Conservation (phyloP, 495 filamentous ascomycete genomes). For the Penicillium nucicola region DNA sequence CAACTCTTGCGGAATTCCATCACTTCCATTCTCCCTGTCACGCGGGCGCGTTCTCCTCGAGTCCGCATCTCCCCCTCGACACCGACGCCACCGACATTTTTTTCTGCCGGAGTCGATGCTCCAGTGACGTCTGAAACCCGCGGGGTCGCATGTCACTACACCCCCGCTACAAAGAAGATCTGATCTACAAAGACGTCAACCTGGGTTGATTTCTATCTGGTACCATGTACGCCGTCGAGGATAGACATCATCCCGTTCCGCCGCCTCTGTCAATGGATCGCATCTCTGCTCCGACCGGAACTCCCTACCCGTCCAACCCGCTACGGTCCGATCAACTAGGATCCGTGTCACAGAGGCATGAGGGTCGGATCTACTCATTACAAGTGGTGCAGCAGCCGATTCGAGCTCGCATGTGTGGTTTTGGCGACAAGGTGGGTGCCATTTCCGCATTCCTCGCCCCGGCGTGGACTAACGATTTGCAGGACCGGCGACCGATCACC, state of each 20-base stretch:
- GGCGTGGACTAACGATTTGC: conserved; percentile 7
- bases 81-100: too few relatives aligned
- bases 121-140: conserved; percentile 30
- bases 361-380: conserved; percentile 60
- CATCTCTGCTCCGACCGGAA: conserved; percentile 36
- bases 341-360: conserved; percentile 37
- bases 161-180: conserved; percentile 8
- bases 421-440: conserved; percentile 84
- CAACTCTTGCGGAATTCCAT: not conserved
- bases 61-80: too few relatives aligned
- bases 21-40: not conserved
- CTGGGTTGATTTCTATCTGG: conserved; percentile 26
- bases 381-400: conserved; percentile 88
- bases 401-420: conserved; percentile 97
- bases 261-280: conserved; percentile 49
- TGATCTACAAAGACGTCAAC: conserved; percentile 9
- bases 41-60: conserved; percentile 1
- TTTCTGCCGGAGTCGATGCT: conserved; percentile 27
- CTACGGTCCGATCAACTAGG: conserved; percentile 36
- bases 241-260: conserved; percentile 40
- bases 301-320: conserved; percentile 37
- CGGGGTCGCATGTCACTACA: conserved; percentile 27
- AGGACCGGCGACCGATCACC: conserved; percentile 95
- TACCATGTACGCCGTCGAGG: conserved; percentile 46
- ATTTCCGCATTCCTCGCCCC: not conserved